Percentiles rank a stretch among this genome's conserved stretches.
phyloP scores from a whole-genome alignment of 768 basidiomycete genomes.

The Asterophora parasitica region DNA sequence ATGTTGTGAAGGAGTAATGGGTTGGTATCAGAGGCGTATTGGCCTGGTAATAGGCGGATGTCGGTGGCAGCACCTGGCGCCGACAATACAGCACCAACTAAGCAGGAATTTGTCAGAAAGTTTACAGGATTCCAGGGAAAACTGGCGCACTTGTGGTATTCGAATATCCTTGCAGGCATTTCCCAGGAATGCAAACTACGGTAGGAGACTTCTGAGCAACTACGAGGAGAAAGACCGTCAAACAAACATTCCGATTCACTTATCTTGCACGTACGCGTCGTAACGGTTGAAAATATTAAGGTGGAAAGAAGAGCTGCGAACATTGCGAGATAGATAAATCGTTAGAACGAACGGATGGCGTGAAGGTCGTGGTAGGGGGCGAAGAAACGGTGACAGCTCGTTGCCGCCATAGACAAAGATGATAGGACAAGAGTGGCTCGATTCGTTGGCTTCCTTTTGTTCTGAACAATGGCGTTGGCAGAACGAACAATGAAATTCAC shows the following conservation, averaged over 20 bases:
- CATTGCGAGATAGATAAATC: constrained; percentile 21
- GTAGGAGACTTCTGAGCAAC: constrained; percentile 24
- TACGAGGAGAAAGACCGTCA: neutral
- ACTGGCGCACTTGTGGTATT: constrained; percentile 45
- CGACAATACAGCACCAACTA: constrained; percentile 58
- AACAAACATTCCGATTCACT: neutral
- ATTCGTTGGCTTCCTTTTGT: constrained; percentile 9
- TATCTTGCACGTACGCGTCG: constrained; percentile 9
- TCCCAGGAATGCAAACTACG: constrained; percentile 65
- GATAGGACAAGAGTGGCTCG: constrained; percentile 8
- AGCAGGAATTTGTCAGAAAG: neutral
- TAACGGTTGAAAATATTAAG: constrained; percentile 2
- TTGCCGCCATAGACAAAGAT: neutral
- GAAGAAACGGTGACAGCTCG: constrained; percentile 11
- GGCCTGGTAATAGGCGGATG: constrained; percentile 55
- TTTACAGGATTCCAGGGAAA: neutral
- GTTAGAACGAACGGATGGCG: constrained; percentile 10
- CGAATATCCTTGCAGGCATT: constrained; percentile 63
- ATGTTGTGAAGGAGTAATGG: constrained; percentile 54
- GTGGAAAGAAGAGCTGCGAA: constrained; percentile 11
- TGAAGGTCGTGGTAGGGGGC: constrained; percentile 22
- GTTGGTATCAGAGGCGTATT: constrained; percentile 55
- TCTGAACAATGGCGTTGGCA: constrained; percentile 1
- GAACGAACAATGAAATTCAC: constrained; percentile 2
- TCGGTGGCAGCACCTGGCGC: constrained; percentile 40